Percentiles rank a stretch among this genome's conserved stretches.
phyloP scores from a whole-genome alignment of 2,329 filamentous ascomycete genomes.

The Whalleya microplaca region DNA sequence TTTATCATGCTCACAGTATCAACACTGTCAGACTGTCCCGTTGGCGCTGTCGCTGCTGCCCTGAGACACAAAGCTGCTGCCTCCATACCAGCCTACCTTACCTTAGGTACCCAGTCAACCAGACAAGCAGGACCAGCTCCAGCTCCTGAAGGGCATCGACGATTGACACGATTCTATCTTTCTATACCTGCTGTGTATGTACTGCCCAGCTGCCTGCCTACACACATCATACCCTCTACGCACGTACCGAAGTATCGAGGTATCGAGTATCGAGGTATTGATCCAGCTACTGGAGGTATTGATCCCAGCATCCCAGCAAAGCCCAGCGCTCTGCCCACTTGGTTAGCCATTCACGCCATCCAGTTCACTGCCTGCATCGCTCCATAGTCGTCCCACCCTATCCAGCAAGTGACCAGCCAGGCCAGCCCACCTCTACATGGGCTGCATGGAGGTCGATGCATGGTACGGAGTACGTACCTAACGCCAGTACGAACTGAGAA shows the following conservation, averaged over 20 bases:
- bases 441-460: no score
- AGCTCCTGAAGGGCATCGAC: no score
- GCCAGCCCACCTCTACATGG: conserved; percentile 22
- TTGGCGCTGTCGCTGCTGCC: not conserved
- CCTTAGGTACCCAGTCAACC: no score
- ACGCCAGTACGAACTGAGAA: no score
- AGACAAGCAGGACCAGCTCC: no score
- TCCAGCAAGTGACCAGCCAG: conserved; percentile 31
- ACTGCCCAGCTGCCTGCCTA: not conserved
- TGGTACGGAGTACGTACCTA: no score
- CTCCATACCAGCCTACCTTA: not conserved
- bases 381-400: conserved; percentile 39
- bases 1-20: conserved; percentile 30
- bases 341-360: conserved; percentile 30
- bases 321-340: conserved; percentile 7
- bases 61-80: conserved; percentile 5
- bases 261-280: no score
- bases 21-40: conserved; percentile 14
- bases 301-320: not conserved
- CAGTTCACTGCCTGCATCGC: conserved; percentile 34
- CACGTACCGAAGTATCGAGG: no score
- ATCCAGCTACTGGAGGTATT: no score
- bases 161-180: no score
- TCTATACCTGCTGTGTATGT: no score
- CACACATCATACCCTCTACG: no score